A percentile compares a stretch with the other conserved stretches of the same genome.
phyloP scores from a whole-genome alignment of 2,329 filamentous ascomycete genomes.

The Nemania abortiva region DNA sequence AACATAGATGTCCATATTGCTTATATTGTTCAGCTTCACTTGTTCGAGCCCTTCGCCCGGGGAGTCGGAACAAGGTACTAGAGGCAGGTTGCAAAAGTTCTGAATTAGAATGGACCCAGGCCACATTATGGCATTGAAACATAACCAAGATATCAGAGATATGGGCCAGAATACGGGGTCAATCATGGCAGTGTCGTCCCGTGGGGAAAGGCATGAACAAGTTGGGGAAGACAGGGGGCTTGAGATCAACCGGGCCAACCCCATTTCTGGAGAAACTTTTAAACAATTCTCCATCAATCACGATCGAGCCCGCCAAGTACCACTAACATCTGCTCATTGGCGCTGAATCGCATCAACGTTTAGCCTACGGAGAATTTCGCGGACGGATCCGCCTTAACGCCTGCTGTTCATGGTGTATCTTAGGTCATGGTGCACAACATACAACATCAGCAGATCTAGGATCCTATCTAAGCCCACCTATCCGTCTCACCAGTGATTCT shows the following conservation, averaged over 20 bases:
- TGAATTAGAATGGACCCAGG: slow-evolving; percentile 8
- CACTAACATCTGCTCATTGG: background rate
- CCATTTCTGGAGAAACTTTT: slow-evolving; percentile 40
- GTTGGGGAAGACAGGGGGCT: slow-evolving; percentile 36
- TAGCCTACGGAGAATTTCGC: slow-evolving; percentile 38
- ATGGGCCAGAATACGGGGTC: slow-evolving; percentile 7
- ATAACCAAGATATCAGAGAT: slow-evolving; percentile 15
- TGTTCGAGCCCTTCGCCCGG: background rate
- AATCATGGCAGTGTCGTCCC: slow-evolving; percentile 7
- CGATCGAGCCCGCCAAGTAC: slow-evolving; percentile 16
- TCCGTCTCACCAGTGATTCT: background rate
- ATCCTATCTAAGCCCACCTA: background rate
- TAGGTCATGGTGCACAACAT: slow-evolving; percentile 2
- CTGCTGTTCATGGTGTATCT: background rate
- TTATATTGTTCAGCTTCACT: background rate
- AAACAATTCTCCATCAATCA: slow-evolving; percentile 41
- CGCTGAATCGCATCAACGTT: slow-evolving; percentile 22
- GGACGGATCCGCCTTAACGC: slow-evolving; percentile 22
- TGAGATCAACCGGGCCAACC: slow-evolving; percentile 36
- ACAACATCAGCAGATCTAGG: slow-evolving; percentile 15
- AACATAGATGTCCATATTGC: background rate
- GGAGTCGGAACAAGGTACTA: slow-evolving; percentile 7
- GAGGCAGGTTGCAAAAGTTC: slow-evolving; percentile 26
- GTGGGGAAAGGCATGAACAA: slow-evolving; percentile 29
- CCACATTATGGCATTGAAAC: slow-evolving; percentile 11